Conservation (phyloP, 2,329 filamentous ascomycete species). For the Exophiala alcalophila region DNA sequence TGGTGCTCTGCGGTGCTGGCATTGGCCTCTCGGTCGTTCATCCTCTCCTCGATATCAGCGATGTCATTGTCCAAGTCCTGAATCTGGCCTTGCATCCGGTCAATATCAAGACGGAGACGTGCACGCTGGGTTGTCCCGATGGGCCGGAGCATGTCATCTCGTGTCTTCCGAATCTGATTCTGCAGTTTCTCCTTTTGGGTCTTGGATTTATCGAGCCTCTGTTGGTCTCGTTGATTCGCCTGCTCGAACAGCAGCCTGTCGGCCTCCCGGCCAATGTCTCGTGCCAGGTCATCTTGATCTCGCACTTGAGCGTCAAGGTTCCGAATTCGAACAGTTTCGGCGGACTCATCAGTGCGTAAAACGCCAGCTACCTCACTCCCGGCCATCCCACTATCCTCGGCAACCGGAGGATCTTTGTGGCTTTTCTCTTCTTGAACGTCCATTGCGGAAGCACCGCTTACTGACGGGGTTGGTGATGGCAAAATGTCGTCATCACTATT, state of each 20-base stretch:
- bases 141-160: constrained; percentile 56
- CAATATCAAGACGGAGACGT: constrained; percentile 28
- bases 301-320: constrained; percentile 67
- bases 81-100: constrained; percentile 56
- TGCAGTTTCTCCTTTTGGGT: constrained; percentile 58
- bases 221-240: constrained; percentile 62
- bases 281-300: constrained; percentile 85
- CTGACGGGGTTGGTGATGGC: too few relatives aligned
- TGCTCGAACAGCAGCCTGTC: constrained; percentile 60
- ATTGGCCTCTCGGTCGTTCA: constrained; percentile 65
- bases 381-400: background rate
- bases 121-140: constrained; percentile 50
- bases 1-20: constrained; percentile 44
- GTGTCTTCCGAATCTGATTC: constrained; percentile 60
- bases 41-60: constrained; percentile 74
- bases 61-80: constrained; percentile 69
- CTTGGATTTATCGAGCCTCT: constrained; percentile 58
- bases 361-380: background rate
- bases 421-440: background rate
- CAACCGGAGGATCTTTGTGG: background rate
- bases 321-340: constrained; percentile 60
- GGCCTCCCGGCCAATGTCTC: constrained; percentile 71
- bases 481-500: constrained; percentile 12
- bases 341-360: constrained; percentile 34
- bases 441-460: too few relatives aligned